phyloP scores from a whole-genome alignment of 805 yeast species.

The Wickerhamomyces subpelliculosus region DNA sequence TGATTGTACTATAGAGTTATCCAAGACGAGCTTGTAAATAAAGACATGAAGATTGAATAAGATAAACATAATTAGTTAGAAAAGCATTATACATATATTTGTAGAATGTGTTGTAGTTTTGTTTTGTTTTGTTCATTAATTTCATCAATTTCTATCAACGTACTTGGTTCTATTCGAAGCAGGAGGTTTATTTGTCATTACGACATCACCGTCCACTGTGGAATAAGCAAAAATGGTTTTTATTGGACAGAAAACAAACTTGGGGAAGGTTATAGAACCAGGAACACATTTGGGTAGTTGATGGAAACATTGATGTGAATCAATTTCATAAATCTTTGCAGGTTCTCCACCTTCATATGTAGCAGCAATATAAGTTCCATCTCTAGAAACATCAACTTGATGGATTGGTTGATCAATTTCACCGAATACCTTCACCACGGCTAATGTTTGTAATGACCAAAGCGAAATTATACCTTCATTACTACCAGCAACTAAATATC shows the following conservation, averaged over 20 bases:
- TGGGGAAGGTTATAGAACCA: slow-evolving; percentile 18
- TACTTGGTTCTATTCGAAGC: too few species aligned
- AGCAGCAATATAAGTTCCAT: slow-evolving; percentile 39
- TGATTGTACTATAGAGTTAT: not conserved
- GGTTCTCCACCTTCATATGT: slow-evolving; percentile 36
- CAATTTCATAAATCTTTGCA: slow-evolving; percentile 32
- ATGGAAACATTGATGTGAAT: slow-evolving; percentile 17
- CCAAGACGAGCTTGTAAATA: not conserved
- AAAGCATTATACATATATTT: too few species aligned
- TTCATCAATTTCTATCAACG: too few species aligned
- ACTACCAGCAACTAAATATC: slow-evolving; percentile 44
- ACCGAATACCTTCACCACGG: slow-evolving; percentile 30
- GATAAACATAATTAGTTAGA: not conserved
- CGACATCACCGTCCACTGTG: slow-evolving; percentile 17
- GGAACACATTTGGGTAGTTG: slow-evolving; percentile 12
- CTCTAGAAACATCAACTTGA: slow-evolving; percentile 33
- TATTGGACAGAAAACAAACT: slow-evolving; percentile 26
- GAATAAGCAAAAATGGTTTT: slow-evolving; percentile 20
- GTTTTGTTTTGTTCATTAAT: too few species aligned
- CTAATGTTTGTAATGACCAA: slow-evolving; percentile 38
- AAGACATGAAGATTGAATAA: not conserved
- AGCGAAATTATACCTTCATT: slow-evolving; percentile 49
- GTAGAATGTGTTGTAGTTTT: too few species aligned
- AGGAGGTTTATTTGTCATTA: slow-evolving; percentile 1
- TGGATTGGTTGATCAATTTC: slow-evolving; percentile 37